Conservation (phyloP, 2,329 filamentous ascomycete genomes). For the Gremmenia infestans region DNA sequence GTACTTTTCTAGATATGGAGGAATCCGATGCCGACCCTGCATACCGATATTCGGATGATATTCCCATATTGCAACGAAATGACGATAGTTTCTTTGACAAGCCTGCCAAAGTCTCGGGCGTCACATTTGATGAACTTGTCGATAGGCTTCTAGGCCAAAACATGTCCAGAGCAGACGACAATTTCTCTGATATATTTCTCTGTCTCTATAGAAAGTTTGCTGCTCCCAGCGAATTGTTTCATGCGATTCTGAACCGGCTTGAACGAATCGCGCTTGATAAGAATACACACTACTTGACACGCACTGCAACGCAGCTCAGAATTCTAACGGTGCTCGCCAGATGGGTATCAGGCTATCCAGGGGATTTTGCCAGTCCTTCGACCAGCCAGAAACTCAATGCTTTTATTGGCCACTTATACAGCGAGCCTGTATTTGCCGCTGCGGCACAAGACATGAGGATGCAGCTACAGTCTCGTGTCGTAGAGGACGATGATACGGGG, state of each 20-base stretch:
- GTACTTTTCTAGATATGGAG: constrained; percentile 39
- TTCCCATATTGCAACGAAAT: constrained; percentile 60
- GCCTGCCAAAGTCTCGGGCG: constrained; percentile 46
- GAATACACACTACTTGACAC: constrained; percentile 64
- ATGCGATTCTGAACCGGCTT: constrained; percentile 71
- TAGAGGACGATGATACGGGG: constrained; percentile 84
- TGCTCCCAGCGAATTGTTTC: constrained; percentile 71
- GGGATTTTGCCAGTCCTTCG: constrained; percentile 78
- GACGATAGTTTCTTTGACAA: constrained; percentile 57
- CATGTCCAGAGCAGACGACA: constrained; percentile 80
- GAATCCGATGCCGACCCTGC: constrained; percentile 65
- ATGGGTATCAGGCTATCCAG: constrained; percentile 87
- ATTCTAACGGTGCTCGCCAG: constrained; percentile 79
- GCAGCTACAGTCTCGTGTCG: constrained; percentile 66
- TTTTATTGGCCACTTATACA: constrained; percentile 71
- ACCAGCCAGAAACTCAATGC: constrained; percentile 68
- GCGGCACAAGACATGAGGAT: constrained; percentile 80
- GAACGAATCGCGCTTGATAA: constrained; percentile 65
- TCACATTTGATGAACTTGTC: constrained; percentile 67
- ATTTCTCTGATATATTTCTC: constrained; percentile 84
- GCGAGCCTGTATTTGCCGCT: constrained; percentile 75
- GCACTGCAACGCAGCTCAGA: constrained; percentile 75
- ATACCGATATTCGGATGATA: constrained; percentile 61
- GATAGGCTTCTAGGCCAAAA: constrained; percentile 80
- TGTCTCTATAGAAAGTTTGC: constrained; percentile 94